These are phyloP conservation scores for Pichia inconspicua DNA, from an alignment of 1,139 yeast genomes.

Conservation along the genomic window DNA sequence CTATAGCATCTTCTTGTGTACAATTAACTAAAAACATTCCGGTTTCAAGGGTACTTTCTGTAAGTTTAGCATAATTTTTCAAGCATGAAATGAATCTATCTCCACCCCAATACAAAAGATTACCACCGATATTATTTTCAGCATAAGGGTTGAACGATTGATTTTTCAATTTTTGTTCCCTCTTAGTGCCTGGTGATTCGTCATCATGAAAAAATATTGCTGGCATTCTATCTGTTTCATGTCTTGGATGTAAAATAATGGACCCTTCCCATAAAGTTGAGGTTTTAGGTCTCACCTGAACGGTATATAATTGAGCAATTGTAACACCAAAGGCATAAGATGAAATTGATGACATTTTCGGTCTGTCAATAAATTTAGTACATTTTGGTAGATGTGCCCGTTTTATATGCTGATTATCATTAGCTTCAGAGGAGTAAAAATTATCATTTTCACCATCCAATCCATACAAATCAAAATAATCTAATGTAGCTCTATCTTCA, in stretches of 20 bases:
- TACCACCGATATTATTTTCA: constrained; percentile 33
- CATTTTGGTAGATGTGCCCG: constrained; percentile 14
- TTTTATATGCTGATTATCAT: constrained; percentile 3
- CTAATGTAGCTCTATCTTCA: constrained; percentile 27
- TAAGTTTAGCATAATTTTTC: constrained; percentile 49
- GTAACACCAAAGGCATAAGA: constrained; percentile 62
- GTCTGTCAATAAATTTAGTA: constrained; percentile 37
- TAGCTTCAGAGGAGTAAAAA: constrained; percentile 14
- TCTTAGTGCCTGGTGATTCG: constrained; percentile 65
- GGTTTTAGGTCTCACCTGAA: constrained; percentile 72
- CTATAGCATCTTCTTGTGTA: constrained; percentile 63
- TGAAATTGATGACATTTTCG: constrained; percentile 44
- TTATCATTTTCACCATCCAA: constrained; percentile 25
- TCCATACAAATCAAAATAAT: constrained; percentile 26
- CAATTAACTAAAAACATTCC: constrained; percentile 76
- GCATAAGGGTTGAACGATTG: constrained; percentile 72
- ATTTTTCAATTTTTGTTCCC: constrained; percentile 50
- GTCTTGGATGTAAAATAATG: constrained; percentile 60
- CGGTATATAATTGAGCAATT: constrained; percentile 57
- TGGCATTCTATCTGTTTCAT: constrained; percentile 53
- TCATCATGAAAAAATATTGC: constrained; percentile 89
- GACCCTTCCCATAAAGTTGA: constrained; percentile 90
- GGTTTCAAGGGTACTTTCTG: constrained; percentile 62
- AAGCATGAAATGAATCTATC: constrained; percentile 58
- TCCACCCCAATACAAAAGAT: constrained; percentile 83